Percentiles rank a stretch among this genome's conserved stretches.
These are phyloP conservation scores for Candida broadrunensis DNA, from an alignment of 805 yeast species.

Conservation along the genomic window DNA sequence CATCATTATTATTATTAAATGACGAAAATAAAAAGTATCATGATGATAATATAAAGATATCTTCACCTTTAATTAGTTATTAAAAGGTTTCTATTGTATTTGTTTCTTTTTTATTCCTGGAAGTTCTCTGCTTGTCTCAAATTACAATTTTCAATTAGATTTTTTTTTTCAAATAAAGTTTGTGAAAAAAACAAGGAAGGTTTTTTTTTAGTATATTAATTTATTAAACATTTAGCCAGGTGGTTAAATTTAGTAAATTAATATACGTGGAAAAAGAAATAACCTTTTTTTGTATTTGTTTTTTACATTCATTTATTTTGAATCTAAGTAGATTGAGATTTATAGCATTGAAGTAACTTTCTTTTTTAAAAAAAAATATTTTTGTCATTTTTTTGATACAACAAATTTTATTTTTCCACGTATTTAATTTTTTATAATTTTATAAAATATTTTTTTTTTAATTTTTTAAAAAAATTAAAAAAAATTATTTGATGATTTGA, in stretches of 20 bases:
- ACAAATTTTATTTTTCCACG: neutral
- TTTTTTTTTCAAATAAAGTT: neutral
- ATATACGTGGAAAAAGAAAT: conserved; percentile 21
- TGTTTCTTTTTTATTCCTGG: conserved; percentile 3
- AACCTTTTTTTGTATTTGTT: neutral
- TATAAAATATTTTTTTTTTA: conserved; percentile 3
- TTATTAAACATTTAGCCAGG: conserved; percentile 9
- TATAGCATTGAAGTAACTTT: conserved; percentile 33
- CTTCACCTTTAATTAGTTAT: neutral
- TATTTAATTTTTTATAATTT: conserved; percentile 4
- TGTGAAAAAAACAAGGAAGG: no score
- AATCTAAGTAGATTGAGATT: conserved; percentile 14
- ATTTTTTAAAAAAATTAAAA: no score
- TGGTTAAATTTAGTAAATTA: conserved; percentile 13
- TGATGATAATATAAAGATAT: neutral
- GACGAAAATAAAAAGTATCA: neutral
- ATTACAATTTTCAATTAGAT: neutral
- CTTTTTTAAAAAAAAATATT: conserved; percentile 1
- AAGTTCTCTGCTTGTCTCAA: conserved; percentile 30
- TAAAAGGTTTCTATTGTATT: no score
- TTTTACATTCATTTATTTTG: conserved; percentile 1
- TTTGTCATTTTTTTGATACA: neutral
- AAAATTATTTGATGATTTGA: no score
- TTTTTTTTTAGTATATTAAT: conserved; percentile 26
- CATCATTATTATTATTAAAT: neutral